phyloP scores from a whole-genome alignment of 2,329 filamentous ascomycete species.

The Colletotrichum echinochloae region DNA sequence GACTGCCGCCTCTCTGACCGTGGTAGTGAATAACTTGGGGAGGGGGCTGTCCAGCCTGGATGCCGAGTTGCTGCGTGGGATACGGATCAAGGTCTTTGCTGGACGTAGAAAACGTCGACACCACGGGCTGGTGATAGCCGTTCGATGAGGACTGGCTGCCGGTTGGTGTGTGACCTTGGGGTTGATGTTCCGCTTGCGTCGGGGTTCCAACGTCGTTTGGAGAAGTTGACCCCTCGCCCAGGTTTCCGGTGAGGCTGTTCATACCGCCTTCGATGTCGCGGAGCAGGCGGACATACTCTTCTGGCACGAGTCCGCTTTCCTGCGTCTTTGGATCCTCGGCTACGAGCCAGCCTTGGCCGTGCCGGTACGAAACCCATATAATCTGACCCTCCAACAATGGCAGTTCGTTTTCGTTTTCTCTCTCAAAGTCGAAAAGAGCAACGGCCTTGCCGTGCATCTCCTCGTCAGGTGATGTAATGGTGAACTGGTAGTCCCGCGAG shows the following conservation, averaged over 20 bases:
- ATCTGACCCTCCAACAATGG: conserved; percentile 94
- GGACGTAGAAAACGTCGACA: conserved; percentile 77
- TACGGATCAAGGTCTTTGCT: conserved; percentile 77
- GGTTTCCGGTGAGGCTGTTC: conserved; percentile 75
- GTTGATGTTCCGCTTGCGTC: conserved; percentile 69
- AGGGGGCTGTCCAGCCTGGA: conserved; percentile 71
- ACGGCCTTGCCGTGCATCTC: conserved; percentile 98
- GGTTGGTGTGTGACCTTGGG: conserved; percentile 37
- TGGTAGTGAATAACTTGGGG: conserved; percentile 77
- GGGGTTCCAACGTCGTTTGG: conserved; percentile 71
- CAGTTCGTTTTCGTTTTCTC: conserved; percentile 97
- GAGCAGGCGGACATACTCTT: conserved; percentile 93
- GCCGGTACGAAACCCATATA: conserved; percentile 94
- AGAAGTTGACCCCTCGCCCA: conserved; percentile 63
- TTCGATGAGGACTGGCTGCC: conserved; percentile 57
- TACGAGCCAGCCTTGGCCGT: conserved; percentile 97
- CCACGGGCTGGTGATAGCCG: conserved; percentile 75
- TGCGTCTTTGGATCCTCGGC: conserved; percentile 94
- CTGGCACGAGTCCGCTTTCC: conserved; percentile 94
- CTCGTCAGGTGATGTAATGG: conserved; percentile 93
- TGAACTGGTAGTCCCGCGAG: conserved; percentile 93
- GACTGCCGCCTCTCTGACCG: conserved; percentile 74
- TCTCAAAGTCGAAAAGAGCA: conserved; percentile 92
- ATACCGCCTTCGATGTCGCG: conserved; percentile 94
- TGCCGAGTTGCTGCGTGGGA: conserved; percentile 72